A percentile compares a stretch with the other conserved stretches of the same genome.
phyloP scores from a whole-genome alignment of 768 basidiomycete species.

The Phaeotremella skinneri region DNA sequence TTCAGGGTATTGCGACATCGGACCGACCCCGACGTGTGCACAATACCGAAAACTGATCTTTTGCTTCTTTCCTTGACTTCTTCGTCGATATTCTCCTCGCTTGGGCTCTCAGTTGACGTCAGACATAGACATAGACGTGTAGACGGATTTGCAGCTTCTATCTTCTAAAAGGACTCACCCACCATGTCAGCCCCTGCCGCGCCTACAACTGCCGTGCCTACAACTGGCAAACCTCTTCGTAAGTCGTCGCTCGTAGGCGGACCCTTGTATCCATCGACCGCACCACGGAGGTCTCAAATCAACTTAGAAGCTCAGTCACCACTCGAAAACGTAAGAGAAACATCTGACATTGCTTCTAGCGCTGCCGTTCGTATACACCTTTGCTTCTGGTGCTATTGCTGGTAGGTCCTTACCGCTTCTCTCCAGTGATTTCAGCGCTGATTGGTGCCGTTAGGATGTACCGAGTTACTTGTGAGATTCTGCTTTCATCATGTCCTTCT shows the following conservation, averaged over 20 bases:
- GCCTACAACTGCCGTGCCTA: neutral
- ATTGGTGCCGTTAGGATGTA: slow-evolving; percentile 30
- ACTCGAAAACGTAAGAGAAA: neutral
- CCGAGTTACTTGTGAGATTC: slow-evolving; percentile 65
- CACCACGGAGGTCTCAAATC: neutral
- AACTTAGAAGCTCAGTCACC: neutral
- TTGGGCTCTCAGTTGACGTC: too few relatives aligned
- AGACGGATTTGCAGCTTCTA: too few relatives aligned
- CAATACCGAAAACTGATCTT: too few relatives aligned
- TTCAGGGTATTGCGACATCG: too few relatives aligned
- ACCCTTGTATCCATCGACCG: too few relatives aligned
- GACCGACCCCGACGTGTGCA: too few relatives aligned
- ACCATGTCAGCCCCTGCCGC: neutral
- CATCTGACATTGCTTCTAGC: slow-evolving; percentile 35
- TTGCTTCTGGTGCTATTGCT: slow-evolving; percentile 92
- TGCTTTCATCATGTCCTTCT: slow-evolving; percentile 57
- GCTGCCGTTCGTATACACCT: slow-evolving; percentile 63
- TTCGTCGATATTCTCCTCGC: too few relatives aligned
- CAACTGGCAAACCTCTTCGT: slow-evolving; percentile 1
- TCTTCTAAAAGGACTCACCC: too few relatives aligned
- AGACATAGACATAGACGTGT: neutral
- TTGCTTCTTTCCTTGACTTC: too few relatives aligned
- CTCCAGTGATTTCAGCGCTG: slow-evolving; percentile 61
- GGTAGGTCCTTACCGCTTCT: slow-evolving; percentile 58
- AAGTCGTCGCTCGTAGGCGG: too few relatives aligned